A percentile compares a stretch with the other conserved stretches of the same genome.
Evolutionary conservation across 768 basidiomycete genomes (phyloP).

Genomic region (Sporobolomyces roseus): DNA sequence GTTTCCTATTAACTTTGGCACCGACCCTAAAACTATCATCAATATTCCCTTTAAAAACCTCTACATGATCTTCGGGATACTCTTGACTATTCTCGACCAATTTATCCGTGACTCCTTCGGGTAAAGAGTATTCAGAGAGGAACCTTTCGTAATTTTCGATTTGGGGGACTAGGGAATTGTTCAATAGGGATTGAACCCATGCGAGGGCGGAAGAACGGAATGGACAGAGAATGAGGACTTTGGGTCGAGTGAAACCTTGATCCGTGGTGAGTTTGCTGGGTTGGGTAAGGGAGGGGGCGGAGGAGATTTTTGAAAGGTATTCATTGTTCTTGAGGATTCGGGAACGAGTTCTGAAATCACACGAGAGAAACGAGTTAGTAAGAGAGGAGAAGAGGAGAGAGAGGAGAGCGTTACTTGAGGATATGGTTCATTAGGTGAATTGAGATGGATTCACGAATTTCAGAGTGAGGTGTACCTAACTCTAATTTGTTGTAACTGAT

Average conservation of each 20-base stretch:
- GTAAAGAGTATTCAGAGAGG: conserved; percentile 72
- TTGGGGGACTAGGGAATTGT: conserved; percentile 51
- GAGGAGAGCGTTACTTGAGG: conserved; percentile 61
- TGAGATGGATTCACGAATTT: conserved; percentile 64
- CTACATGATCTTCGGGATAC: conserved; percentile 83
- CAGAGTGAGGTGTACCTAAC: conserved; percentile 60
- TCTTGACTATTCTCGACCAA: conserved; percentile 62
- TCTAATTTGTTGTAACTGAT: conserved; percentile 62
- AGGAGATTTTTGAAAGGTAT: conserved; percentile 68
- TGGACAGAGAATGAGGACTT: conserved; percentile 83
- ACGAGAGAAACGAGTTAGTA: conserved; percentile 17
- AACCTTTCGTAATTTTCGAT: conserved; percentile 79
- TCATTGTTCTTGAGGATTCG: conserved; percentile 90
- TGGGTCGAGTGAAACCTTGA: conserved; percentile 96
- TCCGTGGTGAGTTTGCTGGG: conserved; percentile 63
- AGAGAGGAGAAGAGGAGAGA: background rate
- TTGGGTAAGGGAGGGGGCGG: conserved; percentile 53
- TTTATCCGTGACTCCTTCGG: conserved; percentile 74
- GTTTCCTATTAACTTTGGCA: conserved; percentile 86
- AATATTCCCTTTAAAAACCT: conserved; percentile 91
- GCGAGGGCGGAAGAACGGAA: conserved; percentile 81
- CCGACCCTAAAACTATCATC: conserved; percentile 94
- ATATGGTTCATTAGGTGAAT: conserved; percentile 85
- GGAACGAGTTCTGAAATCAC: conserved; percentile 69
- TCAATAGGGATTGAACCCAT: conserved; percentile 76